Conservation (phyloP, 306 rosid genomes). For the Quercus gilva region DNA sequence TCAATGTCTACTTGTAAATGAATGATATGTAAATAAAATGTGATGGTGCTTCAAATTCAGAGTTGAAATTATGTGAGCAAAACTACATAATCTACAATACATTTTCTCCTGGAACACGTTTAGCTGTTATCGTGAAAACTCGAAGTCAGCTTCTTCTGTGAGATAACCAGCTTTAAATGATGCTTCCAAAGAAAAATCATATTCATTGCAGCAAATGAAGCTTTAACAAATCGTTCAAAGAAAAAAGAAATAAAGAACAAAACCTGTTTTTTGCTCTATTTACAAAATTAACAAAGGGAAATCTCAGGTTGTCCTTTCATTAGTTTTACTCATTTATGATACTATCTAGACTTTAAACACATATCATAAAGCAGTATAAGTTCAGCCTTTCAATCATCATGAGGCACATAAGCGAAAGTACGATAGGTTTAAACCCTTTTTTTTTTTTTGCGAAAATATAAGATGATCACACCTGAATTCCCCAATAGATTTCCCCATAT, state of each 20-base stretch:
- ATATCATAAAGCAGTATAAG: neutral
- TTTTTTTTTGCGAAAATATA: too few species aligned
- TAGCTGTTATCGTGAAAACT: neutral
- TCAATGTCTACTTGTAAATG: constrained; percentile 1
- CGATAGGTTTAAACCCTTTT: too few species aligned
- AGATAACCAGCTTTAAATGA: constrained; percentile 8
- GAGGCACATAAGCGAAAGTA: neutral
- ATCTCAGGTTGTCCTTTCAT: neutral
- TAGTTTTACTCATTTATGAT: neutral
- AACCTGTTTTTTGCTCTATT: neutral
- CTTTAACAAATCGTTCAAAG: neutral
- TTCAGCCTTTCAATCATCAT: neutral
- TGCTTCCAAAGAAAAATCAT: neutral
- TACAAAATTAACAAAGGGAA: neutral
- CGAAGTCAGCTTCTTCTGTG: neutral
- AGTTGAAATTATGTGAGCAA: neutral
- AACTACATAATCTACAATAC: neutral
- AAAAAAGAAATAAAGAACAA: neutral
- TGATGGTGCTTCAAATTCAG: neutral
- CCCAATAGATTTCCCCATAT: neutral
- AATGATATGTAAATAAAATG: neutral
- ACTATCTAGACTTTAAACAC: neutral
- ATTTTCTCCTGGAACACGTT: neutral
- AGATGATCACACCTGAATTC: neutral
- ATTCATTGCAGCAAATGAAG: neutral